A percentile compares a stretch with the other conserved stretches of the same genome.
These are phyloP conservation scores for Colletotrichum theobromicola DNA, from an alignment of 2,329 filamentous ascomycete species.

Conservation along the genomic window DNA sequence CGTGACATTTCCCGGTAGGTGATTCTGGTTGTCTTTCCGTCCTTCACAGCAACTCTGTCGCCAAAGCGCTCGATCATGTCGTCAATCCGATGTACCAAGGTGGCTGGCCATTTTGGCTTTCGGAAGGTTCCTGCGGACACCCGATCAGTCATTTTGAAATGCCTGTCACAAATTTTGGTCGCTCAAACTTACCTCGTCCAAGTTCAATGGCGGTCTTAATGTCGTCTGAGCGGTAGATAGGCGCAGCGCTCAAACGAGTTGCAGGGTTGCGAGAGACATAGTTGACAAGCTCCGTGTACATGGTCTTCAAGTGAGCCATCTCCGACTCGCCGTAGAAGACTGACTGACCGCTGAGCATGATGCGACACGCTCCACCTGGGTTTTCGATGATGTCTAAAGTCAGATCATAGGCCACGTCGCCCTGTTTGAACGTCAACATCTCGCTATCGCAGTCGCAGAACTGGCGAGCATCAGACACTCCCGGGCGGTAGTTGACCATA, in stretches of 20 bases:
- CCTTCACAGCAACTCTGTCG: neutral
- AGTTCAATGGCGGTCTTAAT: neutral
- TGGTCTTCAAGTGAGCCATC: neutral
- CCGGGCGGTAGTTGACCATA: conserved; percentile 36
- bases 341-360: neutral
- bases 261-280: neutral
- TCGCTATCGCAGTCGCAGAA: neutral
- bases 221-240: neutral
- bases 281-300: neutral
- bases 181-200: neutral
- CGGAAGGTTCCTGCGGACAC: neutral
- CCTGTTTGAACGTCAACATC: neutral
- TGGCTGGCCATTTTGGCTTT: neutral
- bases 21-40: neutral
- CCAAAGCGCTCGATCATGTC: neutral
- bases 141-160: rapidly evolving
- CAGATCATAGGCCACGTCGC: neutral
- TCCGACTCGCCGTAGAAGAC: neutral
- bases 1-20: neutral
- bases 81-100: neutral
- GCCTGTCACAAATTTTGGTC: neutral
- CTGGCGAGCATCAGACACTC: neutral
- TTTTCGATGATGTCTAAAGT: neutral
- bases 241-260: neutral
- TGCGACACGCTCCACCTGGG: neutral